These are phyloP conservation scores for Cercospora berteroae DNA, from an alignment of 2,329 filamentous ascomycete genomes.

Conservation along the genomic window DNA sequence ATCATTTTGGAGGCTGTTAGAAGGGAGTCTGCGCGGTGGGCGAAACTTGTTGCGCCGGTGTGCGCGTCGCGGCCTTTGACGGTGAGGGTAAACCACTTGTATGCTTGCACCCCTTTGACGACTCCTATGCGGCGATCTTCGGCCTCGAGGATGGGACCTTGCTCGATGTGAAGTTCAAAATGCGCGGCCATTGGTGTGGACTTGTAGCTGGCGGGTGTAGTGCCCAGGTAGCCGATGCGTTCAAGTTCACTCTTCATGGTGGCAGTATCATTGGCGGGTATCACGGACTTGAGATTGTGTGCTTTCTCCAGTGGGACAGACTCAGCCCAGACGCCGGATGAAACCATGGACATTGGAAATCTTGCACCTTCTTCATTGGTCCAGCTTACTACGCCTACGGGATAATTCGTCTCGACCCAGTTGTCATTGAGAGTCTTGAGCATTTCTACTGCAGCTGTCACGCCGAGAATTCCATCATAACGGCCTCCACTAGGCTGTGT, in stretches of 20 bases:
- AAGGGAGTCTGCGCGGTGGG: slow-evolving; percentile 65
- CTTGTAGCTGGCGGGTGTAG: slow-evolving; percentile 55
- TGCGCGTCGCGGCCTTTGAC: slow-evolving; percentile 68
- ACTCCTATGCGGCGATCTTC: slow-evolving; percentile 64
- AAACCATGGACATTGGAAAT: slow-evolving; percentile 72
- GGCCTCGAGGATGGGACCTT: slow-evolving; percentile 71
- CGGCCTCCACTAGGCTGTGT: slow-evolving; percentile 61
- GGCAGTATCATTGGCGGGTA: slow-evolving; percentile 53
- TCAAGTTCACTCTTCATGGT: slow-evolving; percentile 68
- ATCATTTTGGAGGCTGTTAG: slow-evolving; percentile 68
- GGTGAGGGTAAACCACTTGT: slow-evolving; percentile 69
- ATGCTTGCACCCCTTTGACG: slow-evolving; percentile 71
- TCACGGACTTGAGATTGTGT: slow-evolving; percentile 61
- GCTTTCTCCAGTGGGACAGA: slow-evolving; percentile 61
- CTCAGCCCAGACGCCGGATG: slow-evolving; percentile 76
- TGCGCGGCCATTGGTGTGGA: slow-evolving; percentile 69
- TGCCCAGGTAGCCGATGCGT: slow-evolving; percentile 68
- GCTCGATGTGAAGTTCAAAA: slow-evolving; percentile 83
- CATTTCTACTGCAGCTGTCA: slow-evolving; percentile 71
- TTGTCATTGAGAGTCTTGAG: slow-evolving; percentile 66
- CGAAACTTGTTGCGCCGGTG: slow-evolving; percentile 70
- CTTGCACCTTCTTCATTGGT: slow-evolving; percentile 81
- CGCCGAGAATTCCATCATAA: slow-evolving; percentile 75
- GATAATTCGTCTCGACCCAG: slow-evolving; percentile 65
- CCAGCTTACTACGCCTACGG: slow-evolving; percentile 75